Base-by-base conservation (phyloP, 2,329 filamentous ascomycete species). In the Gaeumannomyces sp. region DNA sequence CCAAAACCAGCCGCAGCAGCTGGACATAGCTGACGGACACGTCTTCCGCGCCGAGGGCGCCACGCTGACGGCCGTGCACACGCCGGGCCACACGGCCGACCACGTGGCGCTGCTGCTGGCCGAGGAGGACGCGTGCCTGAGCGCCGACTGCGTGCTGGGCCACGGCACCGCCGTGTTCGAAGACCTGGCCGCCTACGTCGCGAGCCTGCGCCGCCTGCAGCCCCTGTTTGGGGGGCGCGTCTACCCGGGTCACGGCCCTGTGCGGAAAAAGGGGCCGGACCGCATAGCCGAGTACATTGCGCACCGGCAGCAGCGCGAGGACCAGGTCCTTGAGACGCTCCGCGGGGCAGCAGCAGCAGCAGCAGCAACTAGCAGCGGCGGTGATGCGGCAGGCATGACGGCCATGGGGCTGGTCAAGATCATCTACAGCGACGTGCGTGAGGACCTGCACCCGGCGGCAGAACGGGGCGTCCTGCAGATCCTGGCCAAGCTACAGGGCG, bases 191-290 rank as follows among this genome's bases (percentile, higher is more conserved):
- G 74, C 77, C 0, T 93, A 91, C 71, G 78, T 92, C 70, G 70
- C 73, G 8, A 89, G 83, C 64, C 76, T 93, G 35, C 76, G 83
- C 28, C 76, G 77, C 64, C 92, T 93, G 89, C 74, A 78, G 50
- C 10, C 35, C 6, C 78, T 87, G 8, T 91, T 91, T 70, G 76
- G 75, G 0, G 89, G 90, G 1, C 81, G 85, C 61, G 92, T 88
- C 2, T 98, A 97, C 74, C 94, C 95, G 0, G 94, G 91, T 4
- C 95, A 99, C 72, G 95, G 95, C 0, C 83, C 88, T 0, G 85
- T 95, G 3, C 82, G 98, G 29, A 84, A 88, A 53, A 84, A 95
- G 67, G 91, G 91, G 0, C 84, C 81, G 29, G 80, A 78, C 29
- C 94, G 87, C 73, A 89, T 98, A 64, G 71, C 78, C 27, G 92